A percentile compares a stretch with the other conserved stretches of the same genome.
phyloP scores from a whole-genome alignment of 2,329 filamentous ascomycete species.

The Nemania serpens region DNA sequence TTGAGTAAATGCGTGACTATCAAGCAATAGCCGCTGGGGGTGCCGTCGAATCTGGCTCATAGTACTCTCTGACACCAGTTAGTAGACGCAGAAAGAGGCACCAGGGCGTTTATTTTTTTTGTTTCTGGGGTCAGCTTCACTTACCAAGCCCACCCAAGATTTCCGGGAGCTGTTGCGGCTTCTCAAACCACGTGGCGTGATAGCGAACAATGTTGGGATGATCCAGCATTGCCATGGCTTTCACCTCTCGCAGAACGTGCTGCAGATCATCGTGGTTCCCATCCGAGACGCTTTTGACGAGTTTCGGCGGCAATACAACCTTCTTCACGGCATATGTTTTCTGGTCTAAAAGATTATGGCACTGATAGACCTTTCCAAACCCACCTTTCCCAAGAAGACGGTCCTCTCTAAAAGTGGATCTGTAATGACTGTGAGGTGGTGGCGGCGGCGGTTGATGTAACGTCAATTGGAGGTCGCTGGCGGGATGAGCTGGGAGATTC shows the following conservation, averaged over 20 bases:
- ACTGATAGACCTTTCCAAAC: constrained; percentile 42
- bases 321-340: constrained; percentile 43
- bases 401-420: constrained; percentile 37
- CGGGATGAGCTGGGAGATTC: constrained; percentile 30
- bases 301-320: constrained; percentile 37
- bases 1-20: constrained; percentile 28
- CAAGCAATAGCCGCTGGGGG: constrained; percentile 31
- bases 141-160: constrained; percentile 15
- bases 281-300: constrained; percentile 38
- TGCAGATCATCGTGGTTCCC: constrained; percentile 39
- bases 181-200: constrained; percentile 42
- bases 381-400: constrained; percentile 41
- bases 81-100: neutral
- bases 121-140: neutral
- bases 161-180: constrained; percentile 30
- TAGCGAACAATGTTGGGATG: constrained; percentile 43
- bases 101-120: too few relatives aligned
- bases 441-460: constrained; percentile 20
- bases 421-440: constrained; percentile 36
- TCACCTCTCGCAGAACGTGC: constrained; percentile 40
- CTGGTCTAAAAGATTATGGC: constrained; percentile 39
- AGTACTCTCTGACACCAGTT: constrained; percentile 3
- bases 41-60: constrained; percentile 8
- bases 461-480: constrained; percentile 33
- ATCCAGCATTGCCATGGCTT: constrained; percentile 40